Evolutionary conservation across 2,329 filamentous ascomycete genomes (phyloP).

Genomic region (Aspergillus fumigatus): DNA sequence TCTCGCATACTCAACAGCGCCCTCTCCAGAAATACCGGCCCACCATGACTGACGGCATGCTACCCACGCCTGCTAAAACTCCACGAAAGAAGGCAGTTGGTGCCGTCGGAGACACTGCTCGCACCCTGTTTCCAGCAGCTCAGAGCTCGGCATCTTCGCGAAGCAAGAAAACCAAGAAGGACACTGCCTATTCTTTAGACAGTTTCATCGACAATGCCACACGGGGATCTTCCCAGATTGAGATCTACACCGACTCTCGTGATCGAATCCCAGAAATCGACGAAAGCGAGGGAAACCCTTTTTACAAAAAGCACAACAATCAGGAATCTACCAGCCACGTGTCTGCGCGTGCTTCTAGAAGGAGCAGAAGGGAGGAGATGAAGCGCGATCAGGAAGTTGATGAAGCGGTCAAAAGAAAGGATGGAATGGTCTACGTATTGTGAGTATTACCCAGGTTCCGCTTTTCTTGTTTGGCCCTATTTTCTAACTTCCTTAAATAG

Average conservation of each 20-base stretch:
- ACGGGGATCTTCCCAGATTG: constrained; percentile 40
- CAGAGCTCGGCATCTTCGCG: constrained; percentile 44
- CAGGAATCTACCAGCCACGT: constrained; percentile 18
- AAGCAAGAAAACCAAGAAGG: constrained; percentile 43
- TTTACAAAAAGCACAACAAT: constrained; percentile 41
- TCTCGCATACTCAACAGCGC: constrained; percentile 18
- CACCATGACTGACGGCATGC: constrained; percentile 42
- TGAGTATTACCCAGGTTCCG: constrained; percentile 40
- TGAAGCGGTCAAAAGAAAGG: constrained; percentile 48
- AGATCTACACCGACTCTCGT: constrained; percentile 61
- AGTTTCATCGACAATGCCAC: constrained; percentile 35
- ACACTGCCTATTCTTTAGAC: constrained; percentile 43
- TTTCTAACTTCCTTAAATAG: constrained; percentile 36
- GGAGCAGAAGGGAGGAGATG: constrained; percentile 30
- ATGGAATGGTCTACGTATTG: constrained; percentile 60
- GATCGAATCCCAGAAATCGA: constrained; percentile 55
- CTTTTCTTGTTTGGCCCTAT: background rate
- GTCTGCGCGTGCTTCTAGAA: constrained; percentile 29
- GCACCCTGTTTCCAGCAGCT: constrained; percentile 51
- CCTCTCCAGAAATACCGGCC: constrained; percentile 20
- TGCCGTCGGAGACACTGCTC: constrained; percentile 46
- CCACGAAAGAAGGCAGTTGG: constrained; percentile 51
- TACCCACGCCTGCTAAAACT: constrained; percentile 60
- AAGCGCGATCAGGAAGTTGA: constrained; percentile 43
- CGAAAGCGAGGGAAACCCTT: constrained; percentile 52